Conservation (phyloP, 1,139 yeast species). For the Cylindricascospora bacillispora region DNA sequence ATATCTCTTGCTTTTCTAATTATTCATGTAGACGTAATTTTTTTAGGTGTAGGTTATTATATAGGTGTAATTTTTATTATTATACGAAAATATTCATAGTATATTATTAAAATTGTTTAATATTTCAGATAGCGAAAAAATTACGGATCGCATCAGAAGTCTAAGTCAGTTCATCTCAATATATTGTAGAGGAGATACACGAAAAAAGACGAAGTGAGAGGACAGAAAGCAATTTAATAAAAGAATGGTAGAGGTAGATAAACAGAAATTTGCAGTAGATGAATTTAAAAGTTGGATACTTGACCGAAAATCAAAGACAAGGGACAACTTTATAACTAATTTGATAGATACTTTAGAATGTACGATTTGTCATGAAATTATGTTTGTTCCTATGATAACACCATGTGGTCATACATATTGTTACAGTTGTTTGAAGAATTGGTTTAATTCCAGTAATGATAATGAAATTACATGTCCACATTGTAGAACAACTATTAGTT, state of each 20-base stretch:
- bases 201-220: background rate
- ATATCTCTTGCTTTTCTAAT: background rate
- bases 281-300: slow-evolving; percentile 1
- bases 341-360: slow-evolving; percentile 18
- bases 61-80: background rate
- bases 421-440: slow-evolving; percentile 17
- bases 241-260: too few relatives aligned
- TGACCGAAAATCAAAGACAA: slow-evolving; percentile 7
- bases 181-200: background rate
- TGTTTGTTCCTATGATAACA: slow-evolving; percentile 24
- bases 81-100: background rate
- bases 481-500: slow-evolving; percentile 16
- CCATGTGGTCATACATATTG: slow-evolving; percentile 23
- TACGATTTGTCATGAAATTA: slow-evolving; percentile 24
- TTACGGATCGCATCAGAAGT: background rate
- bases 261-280: too few relatives aligned
- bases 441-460: slow-evolving; percentile 17
- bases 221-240: background rate
- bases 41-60: background rate
- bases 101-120: background rate
- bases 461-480: slow-evolving; percentile 23
- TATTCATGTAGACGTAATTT: background rate
- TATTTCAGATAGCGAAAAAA: background rate
- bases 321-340: slow-evolving; percentile 11
- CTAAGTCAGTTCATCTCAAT: background rate